A percentile compares a stretch with the other conserved stretches of the same genome.
phyloP scores from a whole-genome alignment of 73 alveolate genomes.

The Tetrahymena malaccensis region DNA sequence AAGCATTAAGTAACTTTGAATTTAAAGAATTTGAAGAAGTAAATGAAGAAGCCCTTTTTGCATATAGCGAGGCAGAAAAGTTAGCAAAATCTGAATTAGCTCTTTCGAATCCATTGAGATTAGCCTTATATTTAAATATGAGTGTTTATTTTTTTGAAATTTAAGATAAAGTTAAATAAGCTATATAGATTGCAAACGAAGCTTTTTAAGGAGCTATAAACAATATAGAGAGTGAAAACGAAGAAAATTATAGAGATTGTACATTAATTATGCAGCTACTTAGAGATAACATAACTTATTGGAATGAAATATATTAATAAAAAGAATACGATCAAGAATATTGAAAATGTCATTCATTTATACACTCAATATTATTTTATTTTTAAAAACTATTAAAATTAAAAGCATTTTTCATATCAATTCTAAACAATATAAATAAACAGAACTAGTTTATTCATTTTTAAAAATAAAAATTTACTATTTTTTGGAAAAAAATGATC shows the following conservation, averaged over 20 bases:
- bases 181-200: background rate
- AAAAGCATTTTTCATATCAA: too few relatives aligned
- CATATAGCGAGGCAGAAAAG: conserved; percentile 78
- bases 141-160: background rate
- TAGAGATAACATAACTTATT: background rate
- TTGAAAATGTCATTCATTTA: background rate
- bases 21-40: conserved; percentile 61
- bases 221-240: background rate
- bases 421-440: too few relatives aligned
- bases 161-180: background rate
- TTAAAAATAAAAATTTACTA: too few relatives aligned
- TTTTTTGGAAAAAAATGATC: too few relatives aligned
- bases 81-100: conserved; percentile 48
- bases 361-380: too few relatives aligned
- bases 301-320: background rate
- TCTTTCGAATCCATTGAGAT: background rate
- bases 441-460: too few relatives aligned
- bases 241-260: background rate
- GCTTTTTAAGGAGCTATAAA: background rate
- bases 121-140: background rate
- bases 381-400: too few relatives aligned
- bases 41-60: conserved; percentile 67
- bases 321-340: background rate
- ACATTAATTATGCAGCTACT: background rate
- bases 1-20: background rate